Percentiles rank a stretch among this genome's conserved stretches.
Evolutionary conservation across 805 yeast genomes (phyloP).

Genomic region (Blastobotrys peoriensis): DNA sequence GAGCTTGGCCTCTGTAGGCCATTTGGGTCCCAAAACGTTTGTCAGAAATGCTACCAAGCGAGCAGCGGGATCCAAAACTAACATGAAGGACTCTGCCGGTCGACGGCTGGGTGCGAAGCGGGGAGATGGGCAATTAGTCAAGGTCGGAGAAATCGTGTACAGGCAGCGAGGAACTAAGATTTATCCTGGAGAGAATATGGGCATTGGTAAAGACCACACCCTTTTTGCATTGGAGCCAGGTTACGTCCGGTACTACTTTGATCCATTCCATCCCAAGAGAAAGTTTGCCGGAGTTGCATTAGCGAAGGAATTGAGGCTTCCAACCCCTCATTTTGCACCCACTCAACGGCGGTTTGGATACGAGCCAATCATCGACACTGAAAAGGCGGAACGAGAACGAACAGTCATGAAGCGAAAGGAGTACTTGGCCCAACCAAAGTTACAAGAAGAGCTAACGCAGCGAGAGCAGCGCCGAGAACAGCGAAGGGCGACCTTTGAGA

Average conservation of each 20-base stretch:
- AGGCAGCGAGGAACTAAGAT: slow-evolving; percentile 94
- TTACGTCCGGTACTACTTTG: slow-evolving; percentile 80
- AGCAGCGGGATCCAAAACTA: slow-evolving; percentile 92
- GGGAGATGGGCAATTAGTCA: slow-evolving; percentile 69
- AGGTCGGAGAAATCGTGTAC: slow-evolving; percentile 79
- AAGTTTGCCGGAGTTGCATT: slow-evolving; percentile 86
- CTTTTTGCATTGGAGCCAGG: slow-evolving; percentile 90
- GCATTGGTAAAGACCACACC: slow-evolving; percentile 90
- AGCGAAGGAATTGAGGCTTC: slow-evolving; percentile 54
- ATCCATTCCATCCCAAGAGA: slow-evolving; percentile 94
- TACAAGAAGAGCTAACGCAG: slow-evolving; percentile 35
- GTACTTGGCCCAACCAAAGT: slow-evolving; percentile 47
- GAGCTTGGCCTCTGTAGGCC: not conserved
- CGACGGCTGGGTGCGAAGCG: slow-evolving; percentile 88
- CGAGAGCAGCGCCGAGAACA: slow-evolving; percentile 38
- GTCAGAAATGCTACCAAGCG: slow-evolving; percentile 89
- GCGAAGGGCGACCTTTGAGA: slow-evolving; percentile 17
- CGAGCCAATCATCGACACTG: slow-evolving; percentile 44
- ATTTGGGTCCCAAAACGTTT: slow-evolving; percentile 5
- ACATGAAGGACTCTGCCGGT: slow-evolving; percentile 92
- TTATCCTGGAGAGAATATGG: slow-evolving; percentile 85
- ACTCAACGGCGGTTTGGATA: slow-evolving; percentile 79
- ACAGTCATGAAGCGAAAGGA: slow-evolving; percentile 63
- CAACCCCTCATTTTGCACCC: slow-evolving; percentile 90
- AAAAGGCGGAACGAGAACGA: slow-evolving; percentile 53